Evolutionary conservation across 257 asterid genomes (phyloP), one percentile per base, ranked within the genome.

Genomic region (Nicotiana otophora): DNA sequence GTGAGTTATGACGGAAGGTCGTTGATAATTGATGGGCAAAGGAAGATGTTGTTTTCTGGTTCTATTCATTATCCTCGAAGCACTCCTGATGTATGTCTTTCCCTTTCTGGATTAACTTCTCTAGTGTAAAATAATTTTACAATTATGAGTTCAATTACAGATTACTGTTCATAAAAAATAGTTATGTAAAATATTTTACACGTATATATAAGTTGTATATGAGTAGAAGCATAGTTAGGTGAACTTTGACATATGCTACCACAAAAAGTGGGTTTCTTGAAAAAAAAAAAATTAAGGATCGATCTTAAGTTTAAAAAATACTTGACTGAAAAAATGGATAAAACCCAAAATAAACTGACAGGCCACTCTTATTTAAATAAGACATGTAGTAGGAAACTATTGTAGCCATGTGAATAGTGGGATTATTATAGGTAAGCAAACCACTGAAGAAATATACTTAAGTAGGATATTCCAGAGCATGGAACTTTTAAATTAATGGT

Each of bases 1-100:
- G 97, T 95, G 23, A 92, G 77, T 0, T 92, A 95, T 30, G 98
- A 95, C 30, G 92, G 94, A 64, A 86, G 95, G 82, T 92, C 98
- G 1, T 61, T 95, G 81, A 90, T 95, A 57, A 86, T 95, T 8
- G 87, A 91, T 14, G 98, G 98, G 3, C 87, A 87, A 34, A 82
- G 95, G 83, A 89, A 91, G 89, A 88, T 95, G 34, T n/a, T 93
- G 75, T 95, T 95, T 72, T 94, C 98, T 10, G 97, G 97, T 65
- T 94, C 98, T 1, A 94, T 94, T 87, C 98, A 94, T 86, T 95
- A 95, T 80, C 96, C 98, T 15, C 82, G 98, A 83, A 92, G 98
- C 83, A 93, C 98, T 0, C 98, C 98, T 10, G 88, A 95, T 81
- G 98, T 95, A 92, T 8, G 87, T 63, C 15, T 55, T 28, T 82